These are phyloP conservation scores for Somion occarium DNA, from an alignment of 1,284 basidiomycete genomes.

Conservation along the genomic window DNA sequence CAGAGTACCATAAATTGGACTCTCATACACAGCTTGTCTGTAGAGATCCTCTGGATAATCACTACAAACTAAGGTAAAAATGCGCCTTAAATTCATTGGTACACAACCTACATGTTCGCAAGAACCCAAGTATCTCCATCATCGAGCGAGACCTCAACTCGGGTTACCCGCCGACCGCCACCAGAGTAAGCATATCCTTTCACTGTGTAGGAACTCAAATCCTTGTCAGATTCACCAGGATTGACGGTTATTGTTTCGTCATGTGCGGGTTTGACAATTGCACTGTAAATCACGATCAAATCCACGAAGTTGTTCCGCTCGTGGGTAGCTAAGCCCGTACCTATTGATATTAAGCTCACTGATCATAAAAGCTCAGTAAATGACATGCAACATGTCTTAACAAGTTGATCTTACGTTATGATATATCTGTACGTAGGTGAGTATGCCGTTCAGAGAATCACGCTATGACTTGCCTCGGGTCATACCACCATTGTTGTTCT, in stretches of 20 bases:
- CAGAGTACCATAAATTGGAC: constrained; percentile 31
- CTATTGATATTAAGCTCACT: constrained; percentile 60
- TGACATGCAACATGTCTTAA: constrained; percentile 11
- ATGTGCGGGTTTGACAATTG: constrained; percentile 56
- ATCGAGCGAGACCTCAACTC: constrained; percentile 61
- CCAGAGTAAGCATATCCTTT: constrained; percentile 65
- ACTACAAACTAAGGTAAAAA: constrained; percentile 16
- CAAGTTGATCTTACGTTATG: constrained; percentile 30
- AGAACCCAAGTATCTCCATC: constrained; percentile 48
- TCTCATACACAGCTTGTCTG: constrained; percentile 28
- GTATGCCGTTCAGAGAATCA: not conserved
- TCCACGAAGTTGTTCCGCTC: too few relatives aligned
- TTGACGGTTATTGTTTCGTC: constrained; percentile 36
- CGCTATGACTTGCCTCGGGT: constrained; percentile 39
- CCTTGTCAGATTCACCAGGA: not conserved
- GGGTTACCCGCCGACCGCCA: constrained; percentile 56
- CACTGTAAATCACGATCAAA: constrained; percentile 37
- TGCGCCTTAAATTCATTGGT: not conserved
- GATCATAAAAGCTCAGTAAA: constrained; percentile 7
- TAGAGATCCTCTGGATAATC: constrained; percentile 54
- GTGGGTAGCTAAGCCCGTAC: too few relatives aligned
- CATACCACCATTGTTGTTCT: constrained; percentile 61
- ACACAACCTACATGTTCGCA: not conserved
- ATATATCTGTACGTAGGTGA: constrained; percentile 30
- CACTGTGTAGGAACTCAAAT: constrained; percentile 30